phyloP scores from a whole-genome alignment of 257 asterid genomes.

The Pogostemon cablin region DNA sequence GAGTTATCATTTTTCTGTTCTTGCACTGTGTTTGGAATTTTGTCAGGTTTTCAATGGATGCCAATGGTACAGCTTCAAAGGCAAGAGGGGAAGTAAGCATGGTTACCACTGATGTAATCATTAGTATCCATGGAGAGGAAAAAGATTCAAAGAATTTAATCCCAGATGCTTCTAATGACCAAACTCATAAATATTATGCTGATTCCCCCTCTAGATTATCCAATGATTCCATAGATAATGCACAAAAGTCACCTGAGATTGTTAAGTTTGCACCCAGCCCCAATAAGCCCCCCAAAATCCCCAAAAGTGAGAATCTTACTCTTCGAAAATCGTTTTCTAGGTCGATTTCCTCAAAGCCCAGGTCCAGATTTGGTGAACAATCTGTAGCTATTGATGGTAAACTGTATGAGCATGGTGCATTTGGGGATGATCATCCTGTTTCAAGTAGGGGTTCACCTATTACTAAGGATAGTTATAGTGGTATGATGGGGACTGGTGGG shows the following conservation, averaged over 20 bases:
- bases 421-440: conserved; percentile 35
- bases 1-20: not conserved
- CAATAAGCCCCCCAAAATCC: conserved; percentile 72
- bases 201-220: conserved; percentile 52
- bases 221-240: conserved; percentile 38
- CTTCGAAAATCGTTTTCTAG: conserved; percentile 58
- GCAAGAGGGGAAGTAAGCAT: conserved; percentile 44
- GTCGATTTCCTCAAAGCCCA: conserved; percentile 68
- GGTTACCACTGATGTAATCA: conserved; percentile 50
- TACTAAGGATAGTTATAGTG: conserved; percentile 32
- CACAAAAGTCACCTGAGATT: conserved; percentile 65
- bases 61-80: conserved; percentile 33
- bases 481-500: conserved; percentile 16
- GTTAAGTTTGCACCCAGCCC: conserved; percentile 49
- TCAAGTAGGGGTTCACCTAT: conserved; percentile 55
- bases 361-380: conserved; percentile 87
- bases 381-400: conserved; percentile 46
- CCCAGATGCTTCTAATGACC: conserved; percentile 40
- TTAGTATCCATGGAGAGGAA: conserved; percentile 50
- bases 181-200: conserved; percentile 31
- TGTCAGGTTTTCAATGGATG: conserved; percentile 41
- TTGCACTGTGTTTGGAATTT: not conserved
- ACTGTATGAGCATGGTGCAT: conserved; percentile 36
- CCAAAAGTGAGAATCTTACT: conserved; percentile 48
- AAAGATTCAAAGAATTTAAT: conserved; percentile 40